Percentiles rank a stretch among this genome's conserved stretches.
Evolutionary conservation across 176 grass and related monocot genomes (phyloP).

Genomic region (Saccharum spontaneum): DNA sequence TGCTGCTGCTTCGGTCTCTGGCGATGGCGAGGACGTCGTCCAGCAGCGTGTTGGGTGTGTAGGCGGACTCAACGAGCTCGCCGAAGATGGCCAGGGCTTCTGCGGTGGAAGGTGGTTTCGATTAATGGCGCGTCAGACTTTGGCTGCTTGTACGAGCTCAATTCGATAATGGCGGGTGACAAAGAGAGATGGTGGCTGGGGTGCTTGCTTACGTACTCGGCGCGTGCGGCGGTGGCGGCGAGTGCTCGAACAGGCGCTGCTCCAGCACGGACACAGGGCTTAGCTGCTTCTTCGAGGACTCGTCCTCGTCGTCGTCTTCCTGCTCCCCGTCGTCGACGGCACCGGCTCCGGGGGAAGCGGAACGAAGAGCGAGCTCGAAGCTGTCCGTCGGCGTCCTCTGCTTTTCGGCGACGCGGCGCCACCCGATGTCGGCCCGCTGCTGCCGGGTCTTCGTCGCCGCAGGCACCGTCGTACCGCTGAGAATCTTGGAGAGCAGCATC

Average conservation of each 20-base stretch:
- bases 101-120: background rate
- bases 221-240: background rate
- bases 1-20: too few relatives aligned
- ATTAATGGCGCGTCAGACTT: background rate
- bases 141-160: background rate
- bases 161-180: background rate
- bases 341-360: too few relatives aligned
- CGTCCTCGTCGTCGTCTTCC: background rate
- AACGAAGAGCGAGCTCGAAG: too few relatives aligned
- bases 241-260: slow-evolving; percentile 16
- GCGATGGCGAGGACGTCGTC: background rate
- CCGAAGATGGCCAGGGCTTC: slow-evolving; percentile 24
- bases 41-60: background rate
- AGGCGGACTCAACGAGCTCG: slow-evolving; percentile 12
- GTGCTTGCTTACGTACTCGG: slow-evolving; percentile 23
- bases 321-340: background rate
- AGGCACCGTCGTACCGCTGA: background rate
- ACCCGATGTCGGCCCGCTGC: background rate
- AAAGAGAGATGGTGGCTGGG: background rate
- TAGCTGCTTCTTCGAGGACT: slow-evolving; percentile 29
- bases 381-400: background rate
- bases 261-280: slow-evolving; percentile 57
- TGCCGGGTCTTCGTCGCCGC: background rate
- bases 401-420: background rate
- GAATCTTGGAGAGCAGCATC: slow-evolving; percentile 29